Conservation (phyloP, 2,329 filamentous ascomycete genomes). For the Basipetospora chlamydospora region DNA sequence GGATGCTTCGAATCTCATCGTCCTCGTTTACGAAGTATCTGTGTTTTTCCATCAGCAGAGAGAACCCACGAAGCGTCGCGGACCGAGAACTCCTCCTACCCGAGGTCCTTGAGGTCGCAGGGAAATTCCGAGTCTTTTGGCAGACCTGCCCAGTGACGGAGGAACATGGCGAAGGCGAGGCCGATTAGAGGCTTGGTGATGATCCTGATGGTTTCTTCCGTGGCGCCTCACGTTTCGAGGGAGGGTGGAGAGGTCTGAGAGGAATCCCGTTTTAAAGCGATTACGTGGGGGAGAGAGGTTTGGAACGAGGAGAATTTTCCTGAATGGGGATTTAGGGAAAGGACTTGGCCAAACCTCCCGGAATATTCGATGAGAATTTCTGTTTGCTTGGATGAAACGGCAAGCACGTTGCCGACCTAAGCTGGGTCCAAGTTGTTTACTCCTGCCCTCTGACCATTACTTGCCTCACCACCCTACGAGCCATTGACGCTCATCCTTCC, state of each 20-base stretch:
- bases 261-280: no score
- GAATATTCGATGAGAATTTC: not conserved
- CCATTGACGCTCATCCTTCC: no score
- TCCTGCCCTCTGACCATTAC: no score
- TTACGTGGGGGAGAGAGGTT: no score
- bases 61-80: not conserved
- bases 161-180: conserved; percentile 68
- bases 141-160: conserved; percentile 51
- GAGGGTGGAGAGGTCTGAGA: no score
- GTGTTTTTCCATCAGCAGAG: not conserved
- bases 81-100: conserved; percentile 32
- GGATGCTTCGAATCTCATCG: conserved; percentile 60
- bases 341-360: not conserved
- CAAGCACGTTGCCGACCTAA: not conserved
- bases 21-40: conserved; percentile 68
- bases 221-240: no score
- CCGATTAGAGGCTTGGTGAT: not conserved
- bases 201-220: no score
- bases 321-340: no score
- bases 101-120: conserved; percentile 52
- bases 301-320: no score
- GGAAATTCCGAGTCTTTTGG: conserved; percentile 57
- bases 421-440: no score
- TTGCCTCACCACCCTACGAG: no score
- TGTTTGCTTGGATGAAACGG: not conserved